phyloP scores from a whole-genome alignment of 2,329 filamentous ascomycete genomes.

The Juglanconis sp. region DNA sequence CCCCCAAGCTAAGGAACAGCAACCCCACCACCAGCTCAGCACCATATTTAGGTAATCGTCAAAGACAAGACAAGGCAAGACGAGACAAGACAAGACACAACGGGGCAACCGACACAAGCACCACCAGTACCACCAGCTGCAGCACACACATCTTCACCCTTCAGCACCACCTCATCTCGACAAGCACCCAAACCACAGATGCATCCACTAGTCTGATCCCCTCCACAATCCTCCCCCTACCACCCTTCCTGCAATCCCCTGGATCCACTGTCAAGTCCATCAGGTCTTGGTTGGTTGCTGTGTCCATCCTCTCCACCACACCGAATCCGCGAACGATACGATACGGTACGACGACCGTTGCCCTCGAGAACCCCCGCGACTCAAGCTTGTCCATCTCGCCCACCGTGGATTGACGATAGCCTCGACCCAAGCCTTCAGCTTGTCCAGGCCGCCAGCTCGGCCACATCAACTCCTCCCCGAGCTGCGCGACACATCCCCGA shows the following conservation, averaged over 20 bases:
- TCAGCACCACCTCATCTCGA: background rate
- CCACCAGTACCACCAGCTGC: too few species aligned
- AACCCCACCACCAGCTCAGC: background rate
- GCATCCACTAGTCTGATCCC: conserved; percentile 10
- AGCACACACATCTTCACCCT: background rate
- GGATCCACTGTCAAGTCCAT: background rate
- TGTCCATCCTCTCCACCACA: too few species aligned
- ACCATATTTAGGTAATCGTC: too few species aligned
- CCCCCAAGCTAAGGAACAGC: background rate
- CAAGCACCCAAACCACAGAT: conserved; percentile 10
- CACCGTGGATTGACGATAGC: background rate
- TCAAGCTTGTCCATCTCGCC: background rate
- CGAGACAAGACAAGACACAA: too few species aligned
- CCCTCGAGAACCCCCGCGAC: background rate
- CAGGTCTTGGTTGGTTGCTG: background rate
- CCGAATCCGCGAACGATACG: too few species aligned
- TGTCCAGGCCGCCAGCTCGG: background rate
- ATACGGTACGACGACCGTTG: background rate
- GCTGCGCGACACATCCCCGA: background rate
- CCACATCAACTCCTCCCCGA: background rate
- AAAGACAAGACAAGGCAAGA: too few species aligned
- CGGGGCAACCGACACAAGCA: too few species aligned
- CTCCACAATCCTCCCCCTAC: background rate
- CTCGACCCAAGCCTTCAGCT: background rate
- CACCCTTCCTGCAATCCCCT: background rate